These are phyloP conservation scores for Stemphylium vesicarium DNA, from an alignment of 2,329 filamentous ascomycete species.

Conservation along the genomic window DNA sequence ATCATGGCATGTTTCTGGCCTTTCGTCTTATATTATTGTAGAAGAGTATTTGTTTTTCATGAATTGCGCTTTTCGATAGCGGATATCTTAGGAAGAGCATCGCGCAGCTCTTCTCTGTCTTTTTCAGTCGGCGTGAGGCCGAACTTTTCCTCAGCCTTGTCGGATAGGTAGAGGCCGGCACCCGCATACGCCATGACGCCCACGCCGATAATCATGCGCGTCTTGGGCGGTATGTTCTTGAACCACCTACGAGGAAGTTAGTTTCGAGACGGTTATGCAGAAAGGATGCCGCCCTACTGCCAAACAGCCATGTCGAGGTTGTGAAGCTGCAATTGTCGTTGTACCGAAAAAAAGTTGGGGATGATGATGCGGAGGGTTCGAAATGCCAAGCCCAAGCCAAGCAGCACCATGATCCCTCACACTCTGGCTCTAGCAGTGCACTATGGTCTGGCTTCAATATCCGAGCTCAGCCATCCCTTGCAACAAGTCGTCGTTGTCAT, in stretches of 20 bases:
- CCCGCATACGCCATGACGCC: slow-evolving; percentile 79
- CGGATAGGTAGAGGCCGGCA: slow-evolving; percentile 74
- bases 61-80: slow-evolving; percentile 36
- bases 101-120: slow-evolving; percentile 72
- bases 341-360: slow-evolving; percentile 3
- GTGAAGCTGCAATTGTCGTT: neutral
- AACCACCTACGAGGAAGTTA: slow-evolving; percentile 56
- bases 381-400: slow-evolving; percentile 9
- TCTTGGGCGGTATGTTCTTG: slow-evolving; percentile 71
- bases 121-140: slow-evolving; percentile 75
- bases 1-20: no score
- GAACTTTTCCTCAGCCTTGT: slow-evolving; percentile 74
- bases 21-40: no score
- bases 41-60: no score
- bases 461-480: neutral
- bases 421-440: neutral
- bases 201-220: slow-evolving; percentile 73
- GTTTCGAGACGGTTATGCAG: neutral
- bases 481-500: neutral
- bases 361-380: slow-evolving; percentile 6
- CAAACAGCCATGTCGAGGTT: slow-evolving; percentile 42
- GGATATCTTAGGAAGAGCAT: slow-evolving; percentile 66
- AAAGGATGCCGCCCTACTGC: slow-evolving; percentile 36
- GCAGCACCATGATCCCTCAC: neutral
- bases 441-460: neutral